A percentile compares a stretch with the other conserved stretches of the same genome.
These are phyloP conservation scores for Lagenaria siceraria DNA, from an alignment of 306 rosid species.

Conservation along the genomic window DNA sequence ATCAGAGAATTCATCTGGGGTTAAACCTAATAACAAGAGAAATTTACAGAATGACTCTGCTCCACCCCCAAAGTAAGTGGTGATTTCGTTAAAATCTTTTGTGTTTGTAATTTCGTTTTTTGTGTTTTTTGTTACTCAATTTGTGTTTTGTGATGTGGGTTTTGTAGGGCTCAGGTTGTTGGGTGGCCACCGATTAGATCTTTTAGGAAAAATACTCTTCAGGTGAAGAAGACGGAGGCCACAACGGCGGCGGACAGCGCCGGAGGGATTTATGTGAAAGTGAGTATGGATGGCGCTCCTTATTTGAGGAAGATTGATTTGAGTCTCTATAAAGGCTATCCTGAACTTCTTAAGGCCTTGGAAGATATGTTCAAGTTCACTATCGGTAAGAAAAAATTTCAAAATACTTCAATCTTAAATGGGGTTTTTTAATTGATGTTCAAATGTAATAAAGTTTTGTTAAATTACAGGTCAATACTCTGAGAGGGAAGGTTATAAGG, in stretches of 20 bases:
- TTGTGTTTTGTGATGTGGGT: neutral
- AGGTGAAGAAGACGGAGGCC: slow-evolving; percentile 22
- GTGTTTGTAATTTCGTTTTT: too few species aligned
- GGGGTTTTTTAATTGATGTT: neutral
- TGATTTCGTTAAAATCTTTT: neutral
- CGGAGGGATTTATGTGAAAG: slow-evolving; percentile 65
- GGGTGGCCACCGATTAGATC: slow-evolving; percentile 96
- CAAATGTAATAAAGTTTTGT: neutral
- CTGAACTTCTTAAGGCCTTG: slow-evolving; percentile 53
- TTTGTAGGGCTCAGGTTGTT: slow-evolving; percentile 62
- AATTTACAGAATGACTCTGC: slow-evolving; percentile 20
- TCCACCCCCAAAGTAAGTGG: slow-evolving; percentile 8
- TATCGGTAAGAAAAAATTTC: slow-evolving; percentile 25
- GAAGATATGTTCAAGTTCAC: slow-evolving; percentile 74
- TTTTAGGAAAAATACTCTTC: slow-evolving; percentile 54
- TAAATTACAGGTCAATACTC: slow-evolving; percentile 45
- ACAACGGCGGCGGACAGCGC: slow-evolving; percentile 9
- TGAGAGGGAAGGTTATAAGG: slow-evolving; percentile 72
- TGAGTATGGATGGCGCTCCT: slow-evolving; percentile 97
- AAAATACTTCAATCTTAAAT: neutral
- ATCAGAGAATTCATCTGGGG: neutral
- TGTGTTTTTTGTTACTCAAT: neutral
- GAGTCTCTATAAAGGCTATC: slow-evolving; percentile 43
- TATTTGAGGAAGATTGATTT: slow-evolving; percentile 85
- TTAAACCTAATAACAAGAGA: slow-evolving; percentile 47